Evolutionary conservation across 192 early-diverging fungal genomes (phyloP).

Genomic region (Gryganskiella cystojenkinii): DNA sequence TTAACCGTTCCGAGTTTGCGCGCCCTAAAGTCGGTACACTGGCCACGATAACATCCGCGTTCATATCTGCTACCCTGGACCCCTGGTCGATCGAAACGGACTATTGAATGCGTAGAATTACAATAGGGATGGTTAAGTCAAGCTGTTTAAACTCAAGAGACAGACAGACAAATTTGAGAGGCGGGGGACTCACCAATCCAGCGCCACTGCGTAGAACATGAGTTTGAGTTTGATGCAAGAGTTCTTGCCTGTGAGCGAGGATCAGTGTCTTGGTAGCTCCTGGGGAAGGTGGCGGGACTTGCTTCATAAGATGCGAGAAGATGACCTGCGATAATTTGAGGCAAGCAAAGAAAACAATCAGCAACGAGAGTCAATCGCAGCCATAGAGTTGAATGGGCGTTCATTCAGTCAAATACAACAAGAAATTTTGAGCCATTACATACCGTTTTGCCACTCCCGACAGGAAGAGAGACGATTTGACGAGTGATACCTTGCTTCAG

Average conservation of each 20-base stretch:
- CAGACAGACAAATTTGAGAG: background rate
- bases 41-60: slow-evolving; percentile 79
- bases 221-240: slow-evolving; percentile 80
- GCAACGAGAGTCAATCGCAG: background rate
- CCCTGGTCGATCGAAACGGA: slow-evolving; percentile 78
- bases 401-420: background rate
- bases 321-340: slow-evolving; percentile 62
- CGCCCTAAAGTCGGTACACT: slow-evolving; percentile 82
- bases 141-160: background rate
- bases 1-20: slow-evolving; percentile 56
- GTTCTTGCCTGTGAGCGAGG: slow-evolving; percentile 90
- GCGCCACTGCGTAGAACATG: slow-evolving; percentile 75
- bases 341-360: background rate
- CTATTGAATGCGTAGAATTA: slow-evolving; percentile 17
- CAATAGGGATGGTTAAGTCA: background rate
- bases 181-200: slow-evolving; percentile 63
- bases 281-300: slow-evolving; percentile 67
- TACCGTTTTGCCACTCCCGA: slow-evolving; percentile 91
- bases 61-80: slow-evolving; percentile 60
- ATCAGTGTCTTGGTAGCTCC: slow-evolving; percentile 82
- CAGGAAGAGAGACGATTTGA: slow-evolving; percentile 85
- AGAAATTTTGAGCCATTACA: background rate
- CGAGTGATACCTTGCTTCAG: slow-evolving; percentile 70
- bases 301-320: slow-evolving; percentile 83
- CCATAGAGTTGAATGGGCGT: background rate